A percentile compares a stretch with the other conserved stretches of the same genome.
These are phyloP conservation scores for Aspergillus sergii DNA, from an alignment of 2,329 filamentous ascomycete species.

Conservation along the genomic window DNA sequence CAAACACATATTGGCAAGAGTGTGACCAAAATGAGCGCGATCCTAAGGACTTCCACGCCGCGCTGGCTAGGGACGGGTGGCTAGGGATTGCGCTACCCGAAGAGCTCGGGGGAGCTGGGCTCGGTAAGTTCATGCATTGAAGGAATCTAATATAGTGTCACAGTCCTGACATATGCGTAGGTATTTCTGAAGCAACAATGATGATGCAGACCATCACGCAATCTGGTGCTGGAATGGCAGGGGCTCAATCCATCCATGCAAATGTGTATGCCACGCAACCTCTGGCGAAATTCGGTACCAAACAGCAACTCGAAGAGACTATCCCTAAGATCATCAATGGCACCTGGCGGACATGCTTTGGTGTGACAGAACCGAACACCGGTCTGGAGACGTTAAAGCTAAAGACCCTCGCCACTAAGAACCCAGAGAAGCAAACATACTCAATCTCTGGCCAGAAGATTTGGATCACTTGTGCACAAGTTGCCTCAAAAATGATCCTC, in stretches of 20 bases:
- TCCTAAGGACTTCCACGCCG: conserved; percentile 74
- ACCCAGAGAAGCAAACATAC: conserved; percentile 59
- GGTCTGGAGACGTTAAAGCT: conserved; percentile 77
- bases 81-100: conserved; percentile 79
- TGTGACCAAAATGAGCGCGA: conserved; percentile 71
- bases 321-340: conserved; percentile 74
- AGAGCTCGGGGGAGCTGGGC: conserved; percentile 70
- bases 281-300: conserved; percentile 71
- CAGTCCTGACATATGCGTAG: conserved; percentile 31
- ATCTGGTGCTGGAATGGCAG: conserved; percentile 74
- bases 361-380: conserved; percentile 81
- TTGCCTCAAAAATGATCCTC: conserved; percentile 80
- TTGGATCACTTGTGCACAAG: conserved; percentile 85
- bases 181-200: conserved; percentile 78
- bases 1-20: conserved; percentile 74
- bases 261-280: conserved; percentile 66
- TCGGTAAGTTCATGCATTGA: conserved; percentile 48
- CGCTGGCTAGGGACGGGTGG: conserved; percentile 75
- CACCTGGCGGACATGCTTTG: conserved; percentile 74
- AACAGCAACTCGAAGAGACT: conserved; percentile 63
- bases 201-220: conserved; percentile 84
- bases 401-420: conserved; percentile 64
- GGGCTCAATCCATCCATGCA: conserved; percentile 60
- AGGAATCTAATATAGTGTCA: background rate
- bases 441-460: conserved; percentile 78